These are phyloP conservation scores for Singerocomus inundabilis DNA, from an alignment of 1,284 basidiomycete genomes.

Conservation along the genomic window DNA sequence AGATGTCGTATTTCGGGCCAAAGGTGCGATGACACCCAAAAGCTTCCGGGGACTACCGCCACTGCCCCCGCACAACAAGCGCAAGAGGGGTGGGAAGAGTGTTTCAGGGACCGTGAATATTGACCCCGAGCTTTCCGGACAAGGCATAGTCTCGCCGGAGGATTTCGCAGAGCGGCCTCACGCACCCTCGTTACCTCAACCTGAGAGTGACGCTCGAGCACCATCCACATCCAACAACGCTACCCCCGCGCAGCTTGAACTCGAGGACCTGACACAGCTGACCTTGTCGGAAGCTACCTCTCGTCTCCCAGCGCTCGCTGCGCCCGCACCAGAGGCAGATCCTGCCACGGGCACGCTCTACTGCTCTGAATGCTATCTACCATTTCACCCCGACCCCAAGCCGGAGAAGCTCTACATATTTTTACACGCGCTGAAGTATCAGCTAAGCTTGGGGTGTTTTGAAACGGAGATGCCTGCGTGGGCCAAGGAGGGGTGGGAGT, in stretches of 20 bases:
- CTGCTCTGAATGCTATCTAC: constrained; percentile 87
- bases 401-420: constrained; percentile 92
- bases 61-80: constrained; percentile 55
- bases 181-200: neutral
- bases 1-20: constrained; percentile 78
- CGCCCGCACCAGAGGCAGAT: constrained; percentile 30
- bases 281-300: constrained; percentile 25
- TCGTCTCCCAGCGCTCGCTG: constrained; percentile 17
- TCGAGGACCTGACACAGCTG: constrained; percentile 11
- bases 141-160: neutral
- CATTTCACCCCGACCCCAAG: constrained; percentile 86
- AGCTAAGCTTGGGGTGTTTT: constrained; percentile 70
- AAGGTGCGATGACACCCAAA: constrained; percentile 55
- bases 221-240: neutral
- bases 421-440: constrained; percentile 85
- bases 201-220: neutral
- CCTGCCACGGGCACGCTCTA: constrained; percentile 44
- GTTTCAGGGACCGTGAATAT: constrained; percentile 18
- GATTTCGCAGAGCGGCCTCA: neutral
- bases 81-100: constrained; percentile 48
- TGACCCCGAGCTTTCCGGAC: neutral
- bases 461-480: constrained; percentile 75
- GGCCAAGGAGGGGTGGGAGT: constrained; percentile 63
- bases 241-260: neutral
- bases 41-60: constrained; percentile 44